These are phyloP conservation scores for Ceratorhiza oryzae-sativae DNA, from an alignment of 1,284 basidiomycete genomes.

Conservation along the genomic window DNA sequence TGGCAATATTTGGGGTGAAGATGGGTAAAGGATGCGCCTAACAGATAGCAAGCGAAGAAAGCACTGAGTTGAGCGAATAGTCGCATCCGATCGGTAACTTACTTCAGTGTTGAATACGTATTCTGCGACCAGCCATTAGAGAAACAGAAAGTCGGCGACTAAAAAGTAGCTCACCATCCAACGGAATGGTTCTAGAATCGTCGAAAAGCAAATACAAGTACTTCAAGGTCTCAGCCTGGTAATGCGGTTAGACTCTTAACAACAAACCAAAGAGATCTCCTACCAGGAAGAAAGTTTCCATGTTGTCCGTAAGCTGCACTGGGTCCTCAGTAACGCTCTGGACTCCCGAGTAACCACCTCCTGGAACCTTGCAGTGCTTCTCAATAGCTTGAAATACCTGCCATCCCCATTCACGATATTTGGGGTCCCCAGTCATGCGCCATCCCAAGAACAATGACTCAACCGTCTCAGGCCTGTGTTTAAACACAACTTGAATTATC, in stretches of 20 bases:
- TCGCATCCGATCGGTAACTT: constrained; percentile 42
- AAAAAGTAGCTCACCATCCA: constrained; percentile 64
- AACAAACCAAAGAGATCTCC: constrained; percentile 46
- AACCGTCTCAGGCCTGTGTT: constrained; percentile 84
- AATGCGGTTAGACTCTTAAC: too few species aligned
- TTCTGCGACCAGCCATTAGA: constrained; percentile 56
- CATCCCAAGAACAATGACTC: constrained; percentile 89
- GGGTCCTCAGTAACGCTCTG: constrained; percentile 82
- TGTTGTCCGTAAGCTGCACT: constrained; percentile 78
- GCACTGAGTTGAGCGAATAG: not conserved
- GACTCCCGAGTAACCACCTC: constrained; percentile 86
- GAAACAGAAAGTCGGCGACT: not conserved
- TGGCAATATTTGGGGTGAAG: constrained; percentile 61
- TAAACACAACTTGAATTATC: not conserved
- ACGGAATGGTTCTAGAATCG: constrained; percentile 71
- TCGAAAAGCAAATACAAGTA: constrained; percentile 92
- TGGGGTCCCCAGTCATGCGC: constrained; percentile 81
- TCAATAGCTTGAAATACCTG: constrained; percentile 90
- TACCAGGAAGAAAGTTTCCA: constrained; percentile 95
- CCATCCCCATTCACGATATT: constrained; percentile 89
- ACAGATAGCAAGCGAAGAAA: not conserved
- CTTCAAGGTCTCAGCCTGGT: constrained; percentile 92
- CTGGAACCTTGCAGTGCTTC: constrained; percentile 74
- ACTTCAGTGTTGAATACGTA: constrained; percentile 97
- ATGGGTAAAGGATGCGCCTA: constrained; percentile 75